Base-by-base conservation (phyloP, 2,329 filamentous ascomycete species). In the Stachybotrys elegans region DNA sequence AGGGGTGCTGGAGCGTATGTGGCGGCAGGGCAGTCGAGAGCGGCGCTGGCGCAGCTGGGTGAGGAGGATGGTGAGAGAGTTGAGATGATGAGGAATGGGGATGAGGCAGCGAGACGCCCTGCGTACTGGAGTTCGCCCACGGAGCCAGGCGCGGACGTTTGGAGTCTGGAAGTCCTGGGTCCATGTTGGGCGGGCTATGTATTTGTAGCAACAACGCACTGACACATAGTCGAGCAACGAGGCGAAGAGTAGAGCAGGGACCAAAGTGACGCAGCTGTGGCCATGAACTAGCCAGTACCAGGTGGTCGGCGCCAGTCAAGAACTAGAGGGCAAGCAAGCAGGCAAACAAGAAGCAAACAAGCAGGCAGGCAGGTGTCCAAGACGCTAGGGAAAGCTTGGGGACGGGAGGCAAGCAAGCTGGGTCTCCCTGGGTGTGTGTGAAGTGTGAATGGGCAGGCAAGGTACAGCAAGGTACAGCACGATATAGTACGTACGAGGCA, bases 91-190 rank as follows among this genome's bases (percentile, higher is more conserved):
- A 57, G 60, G 34, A 27, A 55, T 66, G 63, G 51, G 68, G 69
- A 59, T 68, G 68, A 57, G 71, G 71, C 48, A 76, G 63, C 52
- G 72, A 70, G 56, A 70, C 63, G 65, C 69, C 65, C 65, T 68
- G 69, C 53, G 65, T 64, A 62, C 67, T 65, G 60, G 70, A 69
- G 49, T 63, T 69, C 60, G 73, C 67, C 71, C 72, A 73, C 60
- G 70, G 61, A 40, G 63, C 52, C 54, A 81, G 68, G 67, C 78
- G 77, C 62, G 73, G 74, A 60, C 78, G 76, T 70, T 82, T 82
- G 59, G 63, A 67, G 58, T 81, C 76, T 58, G 76, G 76, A 66
- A 64, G 72, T 65, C 69, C 74, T 69, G 68, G 68, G 68, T 82
- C 78, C 79, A 82, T 82, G 71, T 66, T 76, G 69, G 72, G 25